Evolutionary conservation across 2,329 filamentous ascomycete species (phyloP).

Genomic region (Elsinoe perseae): DNA sequence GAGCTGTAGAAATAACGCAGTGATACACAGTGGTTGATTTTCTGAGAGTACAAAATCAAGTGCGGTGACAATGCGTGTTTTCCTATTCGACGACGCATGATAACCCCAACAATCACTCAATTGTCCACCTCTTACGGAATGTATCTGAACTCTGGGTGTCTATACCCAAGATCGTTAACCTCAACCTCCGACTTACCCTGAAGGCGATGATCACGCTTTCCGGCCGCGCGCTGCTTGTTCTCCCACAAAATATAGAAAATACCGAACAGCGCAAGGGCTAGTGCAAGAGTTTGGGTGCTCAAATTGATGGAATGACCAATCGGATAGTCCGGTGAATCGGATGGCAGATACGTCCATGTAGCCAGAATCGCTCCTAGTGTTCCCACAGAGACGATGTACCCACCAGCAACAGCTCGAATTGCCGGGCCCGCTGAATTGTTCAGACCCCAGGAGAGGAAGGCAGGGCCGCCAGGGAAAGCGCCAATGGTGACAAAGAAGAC

Average conservation of each 20-base stretch:
- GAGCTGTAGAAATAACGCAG: no score
- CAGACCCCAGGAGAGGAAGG: slow-evolving; percentile 51
- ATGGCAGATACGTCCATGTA: slow-evolving; percentile 48
- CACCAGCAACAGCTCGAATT: slow-evolving; percentile 49
- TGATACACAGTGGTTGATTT: no score
- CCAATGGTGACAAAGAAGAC: slow-evolving; percentile 35
- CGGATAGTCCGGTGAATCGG: slow-evolving; percentile 41
- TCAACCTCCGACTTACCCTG: slow-evolving; percentile 43
- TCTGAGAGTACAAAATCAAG: no score
- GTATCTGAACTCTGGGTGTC: slow-evolving; percentile 50
- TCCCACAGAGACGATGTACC: slow-evolving; percentile 49
- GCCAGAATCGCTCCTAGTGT: slow-evolving; percentile 52
- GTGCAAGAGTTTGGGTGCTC: slow-evolving; percentile 40
- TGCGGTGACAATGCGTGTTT: no score
- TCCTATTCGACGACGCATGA: no score
- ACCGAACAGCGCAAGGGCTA: slow-evolving; percentile 41
- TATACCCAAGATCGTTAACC: slow-evolving; percentile 44
- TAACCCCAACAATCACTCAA: no score
- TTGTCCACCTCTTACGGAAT: slow-evolving; percentile 41
- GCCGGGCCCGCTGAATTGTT: slow-evolving; percentile 50
- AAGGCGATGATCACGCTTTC: slow-evolving; percentile 44
- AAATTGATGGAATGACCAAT: slow-evolving; percentile 53
- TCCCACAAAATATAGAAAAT: slow-evolving; percentile 49
- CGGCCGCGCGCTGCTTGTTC: slow-evolving; percentile 43
- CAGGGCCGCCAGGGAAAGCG: slow-evolving; percentile 51